Evolutionary conservation across 176 grass and related monocot species (phyloP).

Genomic region (Triticum dicoccoides): DNA sequence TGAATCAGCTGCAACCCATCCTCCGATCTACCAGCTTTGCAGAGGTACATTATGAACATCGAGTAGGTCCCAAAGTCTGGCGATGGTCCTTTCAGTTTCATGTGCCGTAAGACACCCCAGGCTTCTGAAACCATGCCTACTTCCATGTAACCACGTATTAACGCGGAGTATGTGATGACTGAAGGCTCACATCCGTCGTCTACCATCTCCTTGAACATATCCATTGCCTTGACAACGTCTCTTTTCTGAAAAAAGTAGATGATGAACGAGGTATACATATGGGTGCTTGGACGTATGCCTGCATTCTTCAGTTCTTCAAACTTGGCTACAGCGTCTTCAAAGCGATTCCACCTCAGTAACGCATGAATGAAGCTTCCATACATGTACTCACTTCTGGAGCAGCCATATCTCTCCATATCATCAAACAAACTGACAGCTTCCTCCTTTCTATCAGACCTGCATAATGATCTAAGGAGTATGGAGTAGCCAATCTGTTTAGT

Average conservation of each 20-base stretch:
- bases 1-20: slow-evolving; percentile 55
- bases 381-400: slow-evolving; percentile 50
- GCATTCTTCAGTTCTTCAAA: slow-evolving; percentile 70
- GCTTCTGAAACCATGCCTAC: slow-evolving; percentile 77
- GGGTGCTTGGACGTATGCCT: slow-evolving; percentile 50
- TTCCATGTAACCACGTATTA: slow-evolving; percentile 79
- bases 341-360: slow-evolving; percentile 55
- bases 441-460: slow-evolving; percentile 57
- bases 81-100: slow-evolving; percentile 77
- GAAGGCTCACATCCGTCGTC: slow-evolving; percentile 61
- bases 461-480: slow-evolving; percentile 67
- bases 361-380: slow-evolving; percentile 83
- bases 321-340: slow-evolving; percentile 61
- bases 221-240: slow-evolving; percentile 54
- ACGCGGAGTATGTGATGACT: slow-evolving; percentile 65
- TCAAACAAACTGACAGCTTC: slow-evolving; percentile 54
- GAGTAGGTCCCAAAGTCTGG: slow-evolving; percentile 88
- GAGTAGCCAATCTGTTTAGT: slow-evolving; percentile 51
- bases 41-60: slow-evolving; percentile 82
- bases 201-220: slow-evolving; percentile 63
- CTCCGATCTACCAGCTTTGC: slow-evolving; percentile 69
- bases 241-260: slow-evolving; percentile 79
- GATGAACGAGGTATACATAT: slow-evolving; percentile 72
- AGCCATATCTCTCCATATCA: slow-evolving; percentile 53
- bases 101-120: slow-evolving; percentile 58